Conservation (phyloP, 257 asterid genomes). For the Nemophila menziesii region DNA sequence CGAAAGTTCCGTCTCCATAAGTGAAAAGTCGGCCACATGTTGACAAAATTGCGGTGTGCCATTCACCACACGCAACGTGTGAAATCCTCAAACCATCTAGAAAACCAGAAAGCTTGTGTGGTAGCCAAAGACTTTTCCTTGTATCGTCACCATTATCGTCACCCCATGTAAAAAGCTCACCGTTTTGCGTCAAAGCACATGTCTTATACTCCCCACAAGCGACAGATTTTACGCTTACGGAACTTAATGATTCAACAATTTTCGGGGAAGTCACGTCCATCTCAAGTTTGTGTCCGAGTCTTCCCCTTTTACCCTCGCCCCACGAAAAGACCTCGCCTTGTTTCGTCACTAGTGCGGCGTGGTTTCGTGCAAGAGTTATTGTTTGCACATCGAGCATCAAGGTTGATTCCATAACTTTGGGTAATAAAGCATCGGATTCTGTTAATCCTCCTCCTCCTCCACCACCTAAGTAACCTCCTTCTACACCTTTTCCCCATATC, state of each 20-base stretch:
- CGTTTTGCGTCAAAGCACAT: constrained; percentile 28
- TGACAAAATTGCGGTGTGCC: constrained; percentile 40
- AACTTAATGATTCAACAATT: constrained; percentile 23
- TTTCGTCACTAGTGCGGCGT: constrained; percentile 32
- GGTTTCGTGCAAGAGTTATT: constrained; percentile 27
- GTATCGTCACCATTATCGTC: constrained; percentile 17
- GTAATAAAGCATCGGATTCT: constrained; percentile 31
- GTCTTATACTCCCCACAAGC: constrained; percentile 34
- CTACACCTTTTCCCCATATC: constrained; percentile 42
- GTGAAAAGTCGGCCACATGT: constrained; percentile 27
- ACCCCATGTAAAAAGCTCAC: constrained; percentile 38
- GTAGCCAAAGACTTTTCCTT: constrained; percentile 31
- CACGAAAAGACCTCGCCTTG: constrained; percentile 41
- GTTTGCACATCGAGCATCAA: constrained; percentile 31
- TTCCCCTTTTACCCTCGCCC: constrained; percentile 40
- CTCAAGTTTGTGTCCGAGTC: constrained; percentile 37
- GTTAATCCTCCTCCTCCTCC: constrained; percentile 18
- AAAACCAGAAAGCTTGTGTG: constrained; percentile 22
- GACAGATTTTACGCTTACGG: constrained; percentile 20
- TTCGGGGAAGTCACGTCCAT: constrained; percentile 22
- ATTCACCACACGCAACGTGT: constrained; percentile 37
- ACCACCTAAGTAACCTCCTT: constrained; percentile 22
- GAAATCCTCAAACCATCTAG: constrained; percentile 24
- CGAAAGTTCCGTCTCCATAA: constrained; percentile 42
- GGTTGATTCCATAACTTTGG: constrained; percentile 33